Percentiles rank a stretch among this genome's conserved stretches.
Evolutionary conservation across 768 basidiomycete genomes (phyloP).

Genomic region (Amanita molliuscula): DNA sequence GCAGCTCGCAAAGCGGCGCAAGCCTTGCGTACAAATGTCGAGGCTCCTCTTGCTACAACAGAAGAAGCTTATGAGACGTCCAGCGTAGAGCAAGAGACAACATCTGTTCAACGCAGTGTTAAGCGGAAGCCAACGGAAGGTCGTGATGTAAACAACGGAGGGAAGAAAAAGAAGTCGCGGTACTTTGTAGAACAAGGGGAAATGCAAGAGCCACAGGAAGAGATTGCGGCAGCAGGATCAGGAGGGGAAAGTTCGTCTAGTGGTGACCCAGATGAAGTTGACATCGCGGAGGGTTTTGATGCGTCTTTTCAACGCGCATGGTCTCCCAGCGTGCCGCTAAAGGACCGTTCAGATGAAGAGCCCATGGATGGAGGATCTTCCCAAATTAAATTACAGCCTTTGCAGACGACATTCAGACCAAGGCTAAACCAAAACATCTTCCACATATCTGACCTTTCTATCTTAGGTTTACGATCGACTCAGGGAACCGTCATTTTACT

Average conservation of each 20-base stretch:
- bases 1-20: constrained; percentile 59
- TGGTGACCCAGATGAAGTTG: constrained; percentile 11
- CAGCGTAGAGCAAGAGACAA: not conserved
- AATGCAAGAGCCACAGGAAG: constrained; percentile 26
- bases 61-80: not conserved
- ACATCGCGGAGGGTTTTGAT: constrained; percentile 8
- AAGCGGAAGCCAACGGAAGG: not conserved
- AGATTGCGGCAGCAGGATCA: constrained; percentile 24
- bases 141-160: not conserved
- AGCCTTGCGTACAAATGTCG: constrained; percentile 9
- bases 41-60: not conserved
- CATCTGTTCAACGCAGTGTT: not conserved
- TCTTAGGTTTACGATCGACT: constrained; percentile 18
- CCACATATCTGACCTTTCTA: constrained; percentile 27
- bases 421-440: constrained; percentile 34
- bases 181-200: constrained; percentile 24
- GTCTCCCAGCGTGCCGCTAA: constrained; percentile 47
- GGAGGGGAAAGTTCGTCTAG: constrained; percentile 24
- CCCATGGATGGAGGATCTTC: constrained; percentile 21
- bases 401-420: constrained; percentile 40
- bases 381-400: constrained; percentile 10
- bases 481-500: constrained; percentile 33
- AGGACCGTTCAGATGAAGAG: constrained; percentile 36
- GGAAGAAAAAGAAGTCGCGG: constrained; percentile 15
- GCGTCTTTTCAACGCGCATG: constrained; percentile 28